Conservation (phyloP, 306 rosid species). For the Acacia melanoxylon region DNA sequence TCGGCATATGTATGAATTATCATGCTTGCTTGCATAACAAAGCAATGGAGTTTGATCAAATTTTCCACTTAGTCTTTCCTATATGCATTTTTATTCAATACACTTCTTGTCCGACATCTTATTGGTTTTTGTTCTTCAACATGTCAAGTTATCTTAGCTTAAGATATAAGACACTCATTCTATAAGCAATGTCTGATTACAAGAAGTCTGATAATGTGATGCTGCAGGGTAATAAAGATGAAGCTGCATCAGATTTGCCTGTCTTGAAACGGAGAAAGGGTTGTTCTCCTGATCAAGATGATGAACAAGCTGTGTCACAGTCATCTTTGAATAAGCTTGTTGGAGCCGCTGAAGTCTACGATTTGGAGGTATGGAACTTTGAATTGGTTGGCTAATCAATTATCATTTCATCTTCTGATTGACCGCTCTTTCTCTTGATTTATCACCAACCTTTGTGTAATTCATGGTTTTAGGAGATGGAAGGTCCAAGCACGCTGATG, state of each 20-base stretch:
- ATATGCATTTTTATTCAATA: neutral
- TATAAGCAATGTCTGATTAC: neutral
- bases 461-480: slow-evolving; percentile 61
- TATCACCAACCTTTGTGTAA: neutral
- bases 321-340: slow-evolving; percentile 68
- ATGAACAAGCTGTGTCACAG: slow-evolving; percentile 72
- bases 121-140: neutral
- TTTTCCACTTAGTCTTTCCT: neutral
- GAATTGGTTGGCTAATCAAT: slow-evolving; percentile 7
- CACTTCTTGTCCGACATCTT: neutral
- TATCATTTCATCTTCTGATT: neutral
- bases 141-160: neutral
- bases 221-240: slow-evolving; percentile 48
- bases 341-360: slow-evolving; percentile 72
- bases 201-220: slow-evolving; percentile 15
- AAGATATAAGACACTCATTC: neutral
- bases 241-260: slow-evolving; percentile 50
- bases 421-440: slow-evolving; percentile 4
- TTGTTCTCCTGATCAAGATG: slow-evolving; percentile 47
- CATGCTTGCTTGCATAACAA: neutral
- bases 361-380: slow-evolving; percentile 57
- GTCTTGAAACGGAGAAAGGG: slow-evolving; percentile 57
- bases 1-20: neutral
- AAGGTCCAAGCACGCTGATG: slow-evolving; percentile 54
- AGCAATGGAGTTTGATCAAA: neutral